These are phyloP conservation scores for Boletus subcaerulescens DNA, from an alignment of 768 basidiomycete species.

Conservation along the genomic window DNA sequence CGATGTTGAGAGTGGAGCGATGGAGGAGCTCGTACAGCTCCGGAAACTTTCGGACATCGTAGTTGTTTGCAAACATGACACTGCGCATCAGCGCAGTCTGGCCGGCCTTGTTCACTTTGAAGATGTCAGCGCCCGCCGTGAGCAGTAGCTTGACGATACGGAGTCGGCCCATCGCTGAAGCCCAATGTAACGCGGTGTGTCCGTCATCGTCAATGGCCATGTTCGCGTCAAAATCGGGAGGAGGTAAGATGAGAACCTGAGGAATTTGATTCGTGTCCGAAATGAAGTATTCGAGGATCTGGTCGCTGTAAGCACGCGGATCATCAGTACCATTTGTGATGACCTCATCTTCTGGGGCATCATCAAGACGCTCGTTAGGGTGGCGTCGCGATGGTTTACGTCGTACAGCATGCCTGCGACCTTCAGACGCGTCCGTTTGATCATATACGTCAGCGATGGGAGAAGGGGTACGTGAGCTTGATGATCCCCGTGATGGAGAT, in stretches of 20 bases:
- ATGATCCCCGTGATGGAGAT: conserved; percentile 81
- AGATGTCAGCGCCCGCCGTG: conserved; percentile 93
- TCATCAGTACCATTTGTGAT: conserved; percentile 46
- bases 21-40: conserved; percentile 96
- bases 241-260: conserved; percentile 80
- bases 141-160: conserved; percentile 93
- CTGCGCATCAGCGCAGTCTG: conserved; percentile 98
- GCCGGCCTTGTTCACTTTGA: conserved; percentile 93
- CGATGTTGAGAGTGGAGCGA: conserved; percentile 98
- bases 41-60: conserved; percentile 98
- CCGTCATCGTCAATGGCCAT: conserved; percentile 98
- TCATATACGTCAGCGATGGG: conserved; percentile 57
- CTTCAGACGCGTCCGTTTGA: conserved; percentile 24
- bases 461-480: conserved; percentile 91
- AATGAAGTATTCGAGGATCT: conserved; percentile 97
- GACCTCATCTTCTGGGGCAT: conserved; percentile 43
- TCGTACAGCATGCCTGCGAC: conserved; percentile 36
- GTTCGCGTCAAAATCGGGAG: conserved; percentile 90
- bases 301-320: conserved; percentile 82
- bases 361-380: conserved; percentile 44
- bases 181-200: conserved; percentile 97
- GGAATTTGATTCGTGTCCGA: conserved; percentile 95
- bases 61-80: conserved; percentile 99
- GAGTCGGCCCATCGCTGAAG: conserved; percentile 97
- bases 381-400: conserved; percentile 50